These are phyloP conservation scores for Closterium sp. DNA, from an alignment of 139 green algal genomes.

Conservation along the genomic window DNA sequence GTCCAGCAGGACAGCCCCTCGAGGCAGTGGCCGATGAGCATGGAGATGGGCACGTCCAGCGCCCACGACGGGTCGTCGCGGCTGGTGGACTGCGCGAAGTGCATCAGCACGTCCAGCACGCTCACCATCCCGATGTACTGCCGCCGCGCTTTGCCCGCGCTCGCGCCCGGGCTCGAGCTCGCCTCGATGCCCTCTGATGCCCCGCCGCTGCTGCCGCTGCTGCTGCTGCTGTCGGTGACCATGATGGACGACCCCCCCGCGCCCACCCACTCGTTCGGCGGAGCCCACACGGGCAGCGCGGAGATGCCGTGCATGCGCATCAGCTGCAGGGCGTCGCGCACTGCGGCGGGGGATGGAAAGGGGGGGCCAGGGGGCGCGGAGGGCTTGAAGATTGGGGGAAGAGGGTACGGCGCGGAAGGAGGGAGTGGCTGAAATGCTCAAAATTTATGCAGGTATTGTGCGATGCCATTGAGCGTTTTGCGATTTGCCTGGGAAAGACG, in stretches of 20 bases:
- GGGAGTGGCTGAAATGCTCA: neutral
- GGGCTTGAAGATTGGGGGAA: neutral
- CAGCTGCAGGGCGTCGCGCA: conserved; percentile 9
- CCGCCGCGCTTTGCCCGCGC: neutral
- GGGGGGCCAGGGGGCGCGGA: too few species aligned
- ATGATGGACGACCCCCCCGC: conserved; percentile 22
- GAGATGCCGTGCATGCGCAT: conserved; percentile 13
- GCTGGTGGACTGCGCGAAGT: neutral
- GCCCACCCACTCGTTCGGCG: conserved; percentile 27
- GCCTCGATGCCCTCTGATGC: neutral
- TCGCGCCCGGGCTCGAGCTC: neutral
- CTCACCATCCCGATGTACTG: conserved; percentile 44
- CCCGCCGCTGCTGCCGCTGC: too few species aligned
- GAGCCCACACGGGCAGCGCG: conserved; percentile 26
- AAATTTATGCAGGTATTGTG: too few species aligned
- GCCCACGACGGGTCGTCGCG: neutral
- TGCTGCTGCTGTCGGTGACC: neutral
- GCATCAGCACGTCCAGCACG: conserved; percentile 35
- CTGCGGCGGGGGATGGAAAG: neutral
- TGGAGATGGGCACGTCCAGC: conserved; percentile 18
- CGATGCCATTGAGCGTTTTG: too few species aligned
- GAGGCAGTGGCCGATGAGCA: conserved; percentile 29
- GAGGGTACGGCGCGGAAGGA: neutral
- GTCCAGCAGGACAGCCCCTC: conserved; percentile 30
- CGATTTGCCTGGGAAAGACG: too few species aligned